A percentile compares a stretch with the other conserved stretches of the same genome.
These are phyloP conservation scores for Thamnidium elegans DNA, from an alignment of 192 early-diverging fungal species.

Conservation along the genomic window DNA sequence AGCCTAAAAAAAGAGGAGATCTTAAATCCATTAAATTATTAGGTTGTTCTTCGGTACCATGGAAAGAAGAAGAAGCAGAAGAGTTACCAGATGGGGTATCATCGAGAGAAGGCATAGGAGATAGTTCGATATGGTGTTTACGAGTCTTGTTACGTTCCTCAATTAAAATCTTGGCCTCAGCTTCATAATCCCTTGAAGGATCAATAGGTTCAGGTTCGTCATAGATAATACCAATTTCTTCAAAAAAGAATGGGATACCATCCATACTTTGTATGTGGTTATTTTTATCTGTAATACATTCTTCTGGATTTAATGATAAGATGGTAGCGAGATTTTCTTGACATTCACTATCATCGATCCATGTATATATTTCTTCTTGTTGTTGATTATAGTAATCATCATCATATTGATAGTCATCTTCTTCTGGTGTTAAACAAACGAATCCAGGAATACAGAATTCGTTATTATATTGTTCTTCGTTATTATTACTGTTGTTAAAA, in stretches of 20 bases:
- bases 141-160: constrained; percentile 14
- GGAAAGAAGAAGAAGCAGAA: not conserved
- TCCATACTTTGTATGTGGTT: constrained; percentile 20
- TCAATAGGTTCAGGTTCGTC: constrained; percentile 37
- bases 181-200: constrained; percentile 32
- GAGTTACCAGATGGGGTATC: constrained; percentile 8
- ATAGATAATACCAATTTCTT: constrained; percentile 28
- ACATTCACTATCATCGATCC: constrained; percentile 18
- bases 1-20: too few species aligned
- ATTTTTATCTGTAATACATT: constrained; percentile 13
- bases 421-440: constrained; percentile 13
- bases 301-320: constrained; percentile 26
- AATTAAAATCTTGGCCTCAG: constrained; percentile 18
- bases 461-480: not conserved
- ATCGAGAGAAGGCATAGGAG: constrained; percentile 9
- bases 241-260: constrained; percentile 24
- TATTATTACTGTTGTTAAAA: not conserved
- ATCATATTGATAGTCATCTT: constrained; percentile 7
- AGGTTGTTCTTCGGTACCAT: too few species aligned
- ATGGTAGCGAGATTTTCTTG: constrained; percentile 28
- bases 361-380: constrained; percentile 7
- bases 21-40: too few species aligned
- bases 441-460: constrained; percentile 11
- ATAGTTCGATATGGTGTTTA: constrained; percentile 1
- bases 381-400: not conserved